Base-by-base conservation (phyloP, 1,284 basidiomycete genomes). In the Ceratobasidium sp. region DNA sequence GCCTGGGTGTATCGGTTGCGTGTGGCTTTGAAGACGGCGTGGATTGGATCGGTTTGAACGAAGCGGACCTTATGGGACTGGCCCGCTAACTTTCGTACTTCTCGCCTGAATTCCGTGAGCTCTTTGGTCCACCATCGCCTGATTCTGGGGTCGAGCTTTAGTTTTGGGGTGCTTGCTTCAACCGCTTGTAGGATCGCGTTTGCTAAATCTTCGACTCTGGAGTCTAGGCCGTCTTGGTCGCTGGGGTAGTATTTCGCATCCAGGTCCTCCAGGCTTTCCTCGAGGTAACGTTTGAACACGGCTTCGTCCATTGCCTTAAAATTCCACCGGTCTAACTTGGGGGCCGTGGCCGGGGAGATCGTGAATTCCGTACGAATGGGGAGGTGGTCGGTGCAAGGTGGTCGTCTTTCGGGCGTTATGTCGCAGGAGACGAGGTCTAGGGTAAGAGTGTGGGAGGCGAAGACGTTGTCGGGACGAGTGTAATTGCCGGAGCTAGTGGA, bases 81-180 rank as follows among this genome's bases (percentile, higher is more conserved):
- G 2, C 50, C 26, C 26, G 28, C 23, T 46, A 62, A 17, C 15
- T 61, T 56, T 33, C 56, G 44, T n/a, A 15, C 62, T 9, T 71
- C 26, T 15, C 23, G 7, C 44, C 68, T 57, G 17, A 78, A 20
- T 9, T n/a, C 62, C n/a, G 59, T 66, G 17, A 78, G 78, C 42
- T 78, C 59, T 13, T 40, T 13, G 33, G 54, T 54, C 77, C 68
- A 78, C 78, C 78, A 78, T 44, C 59, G 15, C 38, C 66, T 78
- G 28, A 38, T 13, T 42, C 64, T 44, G 17, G 62, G 61, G 9
- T 66, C 71, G 5, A 57, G 26, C 42, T 54, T 78, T 28, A 44
- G 28, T 20, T 33, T n/a, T n/a, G n/a, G n/a, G n/a, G n/a, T n/a
- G n/a, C n/a, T n/a, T n/a, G n/a, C n/a, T n/a, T n/a, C n/a, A n/a